Base-by-base conservation (phyloP, 768 basidiomycete species). In the Termitomyces sp. region DNA sequence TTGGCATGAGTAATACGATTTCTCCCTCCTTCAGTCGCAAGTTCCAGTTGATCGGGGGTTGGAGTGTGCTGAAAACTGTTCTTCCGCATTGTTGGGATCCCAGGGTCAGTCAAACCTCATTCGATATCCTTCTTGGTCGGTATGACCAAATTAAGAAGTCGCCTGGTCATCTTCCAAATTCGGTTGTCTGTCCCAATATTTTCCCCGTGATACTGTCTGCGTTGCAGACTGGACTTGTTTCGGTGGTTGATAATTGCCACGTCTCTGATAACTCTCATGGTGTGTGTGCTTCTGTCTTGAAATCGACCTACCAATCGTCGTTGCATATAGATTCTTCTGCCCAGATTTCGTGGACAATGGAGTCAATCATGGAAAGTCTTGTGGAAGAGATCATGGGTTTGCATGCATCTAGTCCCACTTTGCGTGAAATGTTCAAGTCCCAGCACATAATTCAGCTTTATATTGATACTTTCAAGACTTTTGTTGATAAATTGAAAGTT, bases 1-100 rank as follows among this genome's bases (percentile, higher is more conserved):
- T 92, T 9, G 77, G 78, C 2, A 76, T 87, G 57, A 81, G 86
- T 60, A 76, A 88, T 34, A 73, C 73, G 15, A 71, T 78, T 34
- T 86, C 86, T 0, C 69, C 81, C 10, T 82, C 86, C 2, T 97
- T 95, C 75, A 81, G 76, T 50, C 80, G 88, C 59, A 94, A 91
- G 66, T 94, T 96, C 65, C 94, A 96, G 70, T 76, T 90, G 1
- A 86, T 91, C 42, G 88, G 87, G 56, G 95, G 95, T 9, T 96
- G 94, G 89, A 86, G 79, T 50, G 79, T 89, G 2, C 70, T 96
- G 40, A 88, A 86, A 69, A 80, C 79, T 4, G 82, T 88, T 32
- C 68, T 96, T 20, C 90, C 93, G 0, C 66, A 71, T 25, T 76
- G 79, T 49, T 96, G 95, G 95, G 81, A 88, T 64, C 70, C 74